Conservation (phyloP, 176 grass and related monocot genomes). For the Bolboschoenus planiculmis region DNA sequence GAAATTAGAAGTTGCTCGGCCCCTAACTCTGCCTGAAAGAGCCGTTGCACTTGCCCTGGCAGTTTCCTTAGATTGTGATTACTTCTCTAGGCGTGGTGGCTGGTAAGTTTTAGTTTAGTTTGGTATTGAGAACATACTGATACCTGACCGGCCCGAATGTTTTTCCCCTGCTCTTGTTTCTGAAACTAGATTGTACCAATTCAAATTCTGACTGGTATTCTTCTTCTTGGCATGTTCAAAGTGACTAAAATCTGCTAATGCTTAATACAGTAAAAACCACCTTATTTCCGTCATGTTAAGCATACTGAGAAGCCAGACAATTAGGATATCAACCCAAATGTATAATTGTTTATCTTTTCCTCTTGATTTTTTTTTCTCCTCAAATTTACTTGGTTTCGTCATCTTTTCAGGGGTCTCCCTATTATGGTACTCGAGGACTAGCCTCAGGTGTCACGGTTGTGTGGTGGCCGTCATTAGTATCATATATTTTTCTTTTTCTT, state of each 20-base stretch:
- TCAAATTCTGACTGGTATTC: neutral
- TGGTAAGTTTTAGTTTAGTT: conserved; percentile 41
- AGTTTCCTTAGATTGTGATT: conserved; percentile 70
- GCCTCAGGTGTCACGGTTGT: neutral
- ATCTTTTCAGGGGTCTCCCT: conserved; percentile 79
- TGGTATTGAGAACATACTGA: conserved; percentile 6
- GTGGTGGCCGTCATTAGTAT: neutral
- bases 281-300: neutral
- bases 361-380: neutral
- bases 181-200: neutral
- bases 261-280: neutral
- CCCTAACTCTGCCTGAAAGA: conserved; percentile 73
- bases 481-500: neutral
- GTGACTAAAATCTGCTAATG: neutral
- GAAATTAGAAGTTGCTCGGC: conserved; percentile 56
- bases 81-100: conserved; percentile 81
- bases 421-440: conserved; percentile 75
- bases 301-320: neutral
- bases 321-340: neutral
- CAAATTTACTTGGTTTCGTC: neutral
- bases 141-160: neutral
- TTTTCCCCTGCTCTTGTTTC: neutral
- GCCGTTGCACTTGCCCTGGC: conserved; percentile 81
- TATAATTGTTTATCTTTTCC: neutral
- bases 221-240: conserved; percentile 16